Evolutionary conservation across 352 stramenopile species (phyloP).

Genomic region (Peronospora farinosa): DNA sequence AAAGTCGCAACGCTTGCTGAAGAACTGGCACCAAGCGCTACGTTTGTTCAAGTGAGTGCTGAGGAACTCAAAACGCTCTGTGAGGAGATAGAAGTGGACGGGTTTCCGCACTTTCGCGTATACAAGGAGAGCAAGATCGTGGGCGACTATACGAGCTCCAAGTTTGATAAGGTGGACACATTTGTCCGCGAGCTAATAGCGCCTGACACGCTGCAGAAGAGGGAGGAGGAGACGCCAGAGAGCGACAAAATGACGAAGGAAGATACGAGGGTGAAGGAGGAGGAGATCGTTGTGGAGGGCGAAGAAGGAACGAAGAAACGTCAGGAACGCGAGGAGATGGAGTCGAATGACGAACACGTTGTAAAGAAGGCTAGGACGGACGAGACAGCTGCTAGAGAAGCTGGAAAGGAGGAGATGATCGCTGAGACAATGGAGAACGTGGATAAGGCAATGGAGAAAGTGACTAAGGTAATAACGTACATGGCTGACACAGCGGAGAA

Average conservation of each 20-base stretch:
- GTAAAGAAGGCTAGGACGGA: conserved; percentile 31
- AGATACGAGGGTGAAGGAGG: conserved; percentile 2
- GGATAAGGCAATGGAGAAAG: background rate
- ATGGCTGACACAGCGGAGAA: background rate
- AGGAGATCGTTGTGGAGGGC: background rate
- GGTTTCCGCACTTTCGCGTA: conserved; percentile 69
- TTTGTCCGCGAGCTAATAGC: conserved; percentile 27
- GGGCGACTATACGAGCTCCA: conserved; percentile 63
- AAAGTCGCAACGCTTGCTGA: conserved; percentile 46
- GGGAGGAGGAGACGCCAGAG: conserved; percentile 17
- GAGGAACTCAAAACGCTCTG: conserved; percentile 59
- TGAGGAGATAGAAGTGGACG: conserved; percentile 68
- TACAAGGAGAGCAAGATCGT: conserved; percentile 56
- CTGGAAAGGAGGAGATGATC: conserved; percentile 14
- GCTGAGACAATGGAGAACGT: background rate
- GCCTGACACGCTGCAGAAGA: conserved; percentile 5
- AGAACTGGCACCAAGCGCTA: conserved; percentile 22
- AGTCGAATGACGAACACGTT: conserved; percentile 18
- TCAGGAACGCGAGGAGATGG: conserved; percentile 25
- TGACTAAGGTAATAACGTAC: background rate
- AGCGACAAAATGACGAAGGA: background rate
- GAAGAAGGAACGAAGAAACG: conserved; percentile 27
- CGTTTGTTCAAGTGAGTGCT: conserved; percentile 50
- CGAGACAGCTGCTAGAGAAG: background rate
- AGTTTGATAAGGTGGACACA: conserved; percentile 56